Evolutionary conservation across 1,139 yeast species (phyloP).

Genomic region (Scheffersomyces titani): DNA sequence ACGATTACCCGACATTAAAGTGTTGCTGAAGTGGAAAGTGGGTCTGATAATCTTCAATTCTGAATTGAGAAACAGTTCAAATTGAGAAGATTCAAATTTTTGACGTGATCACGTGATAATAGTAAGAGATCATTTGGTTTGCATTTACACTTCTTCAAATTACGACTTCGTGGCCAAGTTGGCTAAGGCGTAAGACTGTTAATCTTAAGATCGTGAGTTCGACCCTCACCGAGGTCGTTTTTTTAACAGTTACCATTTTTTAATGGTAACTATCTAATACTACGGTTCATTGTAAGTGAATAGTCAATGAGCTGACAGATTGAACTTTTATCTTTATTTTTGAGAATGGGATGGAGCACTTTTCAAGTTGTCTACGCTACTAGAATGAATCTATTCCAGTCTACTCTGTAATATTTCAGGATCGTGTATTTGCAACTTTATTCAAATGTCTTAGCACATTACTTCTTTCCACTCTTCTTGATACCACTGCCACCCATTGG

Average conservation of each 20-base stretch:
- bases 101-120: not conserved
- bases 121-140: not conserved
- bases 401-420: not conserved
- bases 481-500: conserved; percentile 93
- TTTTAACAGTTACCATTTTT: conserved; percentile 1
- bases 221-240: conserved; percentile 47
- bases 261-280: too few species aligned
- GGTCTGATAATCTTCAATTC: too few species aligned
- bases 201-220: conserved; percentile 50
- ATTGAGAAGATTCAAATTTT: not conserved
- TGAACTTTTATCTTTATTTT: too few species aligned
- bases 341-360: not conserved
- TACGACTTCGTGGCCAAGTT: conserved; percentile 23
- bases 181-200: conserved; percentile 50
- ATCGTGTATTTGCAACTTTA: not conserved
- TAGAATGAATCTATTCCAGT: not conserved
- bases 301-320: not conserved
- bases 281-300: not conserved
- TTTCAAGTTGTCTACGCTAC: not conserved
- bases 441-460: conserved; percentile 9
- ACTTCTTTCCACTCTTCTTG: conserved; percentile 81
- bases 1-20: not conserved
- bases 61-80: too few species aligned
- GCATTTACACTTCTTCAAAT: not conserved
- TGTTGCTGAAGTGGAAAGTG: not conserved